phyloP scores from a whole-genome alignment of 495 filamentous ascomycete genomes.

The Cercophora sp. region DNA sequence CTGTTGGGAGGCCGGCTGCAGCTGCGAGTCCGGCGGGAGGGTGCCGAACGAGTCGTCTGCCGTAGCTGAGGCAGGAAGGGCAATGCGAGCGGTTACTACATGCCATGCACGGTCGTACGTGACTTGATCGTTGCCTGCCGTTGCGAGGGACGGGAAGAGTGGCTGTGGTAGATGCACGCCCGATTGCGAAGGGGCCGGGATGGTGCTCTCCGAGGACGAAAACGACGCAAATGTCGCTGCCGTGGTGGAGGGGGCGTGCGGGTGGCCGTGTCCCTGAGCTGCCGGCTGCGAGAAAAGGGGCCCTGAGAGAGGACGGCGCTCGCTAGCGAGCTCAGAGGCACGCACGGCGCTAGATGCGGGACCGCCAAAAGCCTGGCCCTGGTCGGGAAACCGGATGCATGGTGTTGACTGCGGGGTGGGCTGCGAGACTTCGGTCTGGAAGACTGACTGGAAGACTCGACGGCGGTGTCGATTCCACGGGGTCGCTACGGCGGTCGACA shows the following conservation, averaged over 20 bases:
- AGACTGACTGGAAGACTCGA: slow-evolving; percentile 51
- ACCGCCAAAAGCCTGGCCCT: slow-evolving; percentile 38
- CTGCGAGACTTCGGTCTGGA: slow-evolving; percentile 40
- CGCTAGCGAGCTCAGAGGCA: not conserved
- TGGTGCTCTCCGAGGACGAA: slow-evolving; percentile 10
- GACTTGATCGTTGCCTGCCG: slow-evolving; percentile 48
- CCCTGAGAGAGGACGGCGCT: slow-evolving; percentile 2
- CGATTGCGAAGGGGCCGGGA: slow-evolving; percentile 8
- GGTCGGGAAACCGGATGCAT: slow-evolving; percentile 27
- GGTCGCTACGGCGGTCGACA: slow-evolving; percentile 28
- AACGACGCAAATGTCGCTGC: not conserved
- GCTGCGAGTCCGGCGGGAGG: slow-evolving; percentile 41
- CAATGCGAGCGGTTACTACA: slow-evolving; percentile 58
- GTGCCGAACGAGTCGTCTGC: slow-evolving; percentile 40
- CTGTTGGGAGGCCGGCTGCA: slow-evolving; percentile 13
- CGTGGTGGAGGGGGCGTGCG: slow-evolving; percentile 9
- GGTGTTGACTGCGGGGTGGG: slow-evolving; percentile 43
- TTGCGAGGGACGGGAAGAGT: slow-evolving; percentile 20
- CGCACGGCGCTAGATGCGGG: slow-evolving; percentile 10
- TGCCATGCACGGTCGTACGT: slow-evolving; percentile 68
- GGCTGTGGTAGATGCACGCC: slow-evolving; percentile 15
- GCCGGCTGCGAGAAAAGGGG: slow-evolving; percentile 11
- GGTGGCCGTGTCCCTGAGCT: slow-evolving; percentile 8
- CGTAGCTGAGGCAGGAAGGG: slow-evolving; percentile 48
- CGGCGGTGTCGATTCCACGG: slow-evolving; percentile 39